Evolutionary conservation across 805 yeast species (phyloP), one percentile per base, ranked within the genome.

Genomic region (Candida koratica): DNA sequence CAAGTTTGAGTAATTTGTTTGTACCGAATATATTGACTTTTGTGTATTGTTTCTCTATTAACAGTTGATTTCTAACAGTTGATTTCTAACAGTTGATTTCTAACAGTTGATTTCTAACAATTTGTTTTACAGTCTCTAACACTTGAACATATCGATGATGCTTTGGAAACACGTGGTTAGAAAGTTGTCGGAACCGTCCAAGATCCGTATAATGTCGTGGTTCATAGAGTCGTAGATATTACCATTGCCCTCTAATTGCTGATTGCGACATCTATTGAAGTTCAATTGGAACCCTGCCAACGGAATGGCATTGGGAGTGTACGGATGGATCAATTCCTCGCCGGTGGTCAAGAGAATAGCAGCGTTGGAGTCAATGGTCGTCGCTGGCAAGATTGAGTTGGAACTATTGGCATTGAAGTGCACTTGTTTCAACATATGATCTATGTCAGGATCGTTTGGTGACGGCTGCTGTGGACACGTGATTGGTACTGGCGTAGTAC

Each of bases 71-170:
- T n/a, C n/a, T n/a, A n/a, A n/a, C n/a, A n/a, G n/a, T n/a, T n/a
- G n/a, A n/a, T n/a, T n/a, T n/a, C n/a, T n/a, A n/a, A n/a, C n/a
- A n/a, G n/a, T n/a, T n/a, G n/a, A n/a, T n/a, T n/a, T n/a, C n/a
- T n/a, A n/a, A n/a, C n/a, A n/a, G n/a, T n/a, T n/a, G n/a, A n/a
- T n/a, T n/a, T n/a, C n/a, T n/a, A n/a, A n/a, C n/a, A n/a, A n/a
- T n/a, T n/a, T n/a, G n/a, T n/a, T n/a, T n/a, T n/a, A n/a, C n/a
- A n/a, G n/a, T n/a, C n/a, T n/a, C n/a, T 50, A 51, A 33, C 43
- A 44, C 7, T 27, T 25, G 11, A 52, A 33, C 28, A 52, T 45
- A 27, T 52, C 47, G 22, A 45, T 52, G n/a, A 44, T 35, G 2
- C 49, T 53, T 19, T 45, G n/a, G 13, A 41, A 33, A 28, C 47